Conservation (phyloP, 2,329 filamentous ascomycete genomes). For the Pseudogymnoascus sp. region DNA sequence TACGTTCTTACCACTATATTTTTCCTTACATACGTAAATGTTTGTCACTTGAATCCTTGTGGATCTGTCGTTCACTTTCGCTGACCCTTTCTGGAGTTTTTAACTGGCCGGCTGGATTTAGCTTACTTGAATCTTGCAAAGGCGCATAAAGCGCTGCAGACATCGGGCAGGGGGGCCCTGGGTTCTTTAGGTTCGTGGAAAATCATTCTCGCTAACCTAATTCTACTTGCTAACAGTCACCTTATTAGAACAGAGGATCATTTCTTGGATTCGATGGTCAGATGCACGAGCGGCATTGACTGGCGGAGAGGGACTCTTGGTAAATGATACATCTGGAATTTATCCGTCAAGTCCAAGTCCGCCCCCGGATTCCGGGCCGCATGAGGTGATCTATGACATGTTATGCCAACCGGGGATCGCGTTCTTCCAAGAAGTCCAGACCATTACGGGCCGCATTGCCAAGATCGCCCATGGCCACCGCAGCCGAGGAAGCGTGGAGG, state of each 20-base stretch:
- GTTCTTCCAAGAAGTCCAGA: constrained; percentile 50
- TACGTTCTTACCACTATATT: constrained; percentile 8
- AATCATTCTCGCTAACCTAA: background rate
- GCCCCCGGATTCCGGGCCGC: constrained; percentile 15
- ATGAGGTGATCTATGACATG: constrained; percentile 45
- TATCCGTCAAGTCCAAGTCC: background rate
- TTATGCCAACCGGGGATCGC: constrained; percentile 44
- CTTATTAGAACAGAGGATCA: background rate
- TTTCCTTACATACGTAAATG: constrained; percentile 4
- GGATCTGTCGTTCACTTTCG: background rate
- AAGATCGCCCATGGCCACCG: constrained; percentile 48
- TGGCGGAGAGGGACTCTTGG: background rate
- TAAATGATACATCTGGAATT: constrained; percentile 7
- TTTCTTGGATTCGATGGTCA: constrained; percentile 5
- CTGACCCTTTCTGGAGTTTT: constrained; percentile 3
- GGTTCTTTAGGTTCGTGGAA: background rate
- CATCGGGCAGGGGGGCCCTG: constrained; percentile 3
- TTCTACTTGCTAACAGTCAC: background rate
- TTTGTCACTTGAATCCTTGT: background rate
- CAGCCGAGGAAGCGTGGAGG: constrained; percentile 44
- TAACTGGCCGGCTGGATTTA: constrained; percentile 7
- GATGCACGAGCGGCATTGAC: constrained; percentile 1
- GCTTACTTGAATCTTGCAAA: constrained; percentile 6
- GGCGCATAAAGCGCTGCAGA: constrained; percentile 7
- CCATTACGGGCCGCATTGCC: constrained; percentile 47